Percentiles rank a stretch among this genome's conserved stretches.
Evolutionary conservation across 768 basidiomycete species (phyloP).

Genomic region (Pulveroboletus sp.): DNA sequence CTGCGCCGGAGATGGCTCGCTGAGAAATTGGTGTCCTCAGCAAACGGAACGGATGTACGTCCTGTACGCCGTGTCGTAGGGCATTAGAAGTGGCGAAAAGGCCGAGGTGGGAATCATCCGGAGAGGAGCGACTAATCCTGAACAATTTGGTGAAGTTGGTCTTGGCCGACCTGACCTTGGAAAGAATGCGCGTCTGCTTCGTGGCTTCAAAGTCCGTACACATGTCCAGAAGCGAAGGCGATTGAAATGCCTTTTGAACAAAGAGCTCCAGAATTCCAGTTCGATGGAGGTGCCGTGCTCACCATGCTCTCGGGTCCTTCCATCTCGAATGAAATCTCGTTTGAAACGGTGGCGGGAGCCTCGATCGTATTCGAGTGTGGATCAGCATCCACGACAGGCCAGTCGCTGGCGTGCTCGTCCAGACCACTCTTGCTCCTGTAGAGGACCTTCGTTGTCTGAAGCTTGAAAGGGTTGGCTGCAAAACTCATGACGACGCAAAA

Average conservation of each 20-base stretch:
- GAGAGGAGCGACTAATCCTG: constrained; percentile 1
- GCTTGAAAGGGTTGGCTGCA: background rate
- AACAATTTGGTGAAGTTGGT: constrained; percentile 2
- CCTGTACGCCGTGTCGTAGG: background rate
- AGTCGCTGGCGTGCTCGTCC: background rate
- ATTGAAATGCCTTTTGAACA: background rate
- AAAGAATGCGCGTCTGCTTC: constrained; percentile 1
- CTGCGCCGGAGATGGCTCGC: background rate
- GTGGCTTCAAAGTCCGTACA: background rate
- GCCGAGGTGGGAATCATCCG: background rate
- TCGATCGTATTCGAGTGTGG: background rate
- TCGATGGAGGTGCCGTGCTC: background rate
- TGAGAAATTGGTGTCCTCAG: background rate
- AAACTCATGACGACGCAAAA: background rate
- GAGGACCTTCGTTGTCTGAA: background rate
- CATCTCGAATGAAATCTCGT: background rate
- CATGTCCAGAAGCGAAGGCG: background rate
- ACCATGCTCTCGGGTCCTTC: background rate
- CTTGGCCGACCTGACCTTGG: constrained; percentile 5
- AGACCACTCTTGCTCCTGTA: background rate
- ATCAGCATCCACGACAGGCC: background rate
- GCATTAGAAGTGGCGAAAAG: background rate
- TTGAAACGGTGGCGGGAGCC: background rate
- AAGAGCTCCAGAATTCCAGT: background rate
- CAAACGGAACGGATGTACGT: background rate